Percentiles rank a stretch among this genome's conserved stretches.
Conservation (phyloP, 176 grass and related monocot species). For the Aegilops longissima region DNA sequence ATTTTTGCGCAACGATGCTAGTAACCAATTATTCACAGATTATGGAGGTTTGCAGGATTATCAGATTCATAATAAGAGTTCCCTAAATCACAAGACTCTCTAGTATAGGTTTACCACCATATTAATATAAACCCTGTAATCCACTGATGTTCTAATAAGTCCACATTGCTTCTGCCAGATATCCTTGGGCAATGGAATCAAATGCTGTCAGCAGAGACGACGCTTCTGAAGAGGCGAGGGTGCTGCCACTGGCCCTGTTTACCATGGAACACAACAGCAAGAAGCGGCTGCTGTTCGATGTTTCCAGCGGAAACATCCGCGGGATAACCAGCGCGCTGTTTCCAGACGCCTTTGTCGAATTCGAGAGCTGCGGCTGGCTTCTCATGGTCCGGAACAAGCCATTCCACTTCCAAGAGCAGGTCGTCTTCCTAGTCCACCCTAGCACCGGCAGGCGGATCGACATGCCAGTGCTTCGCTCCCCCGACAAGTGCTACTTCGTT, state of each 20-base stretch:
- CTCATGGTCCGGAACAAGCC: slow-evolving; percentile 13
- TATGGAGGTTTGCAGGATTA: background rate
- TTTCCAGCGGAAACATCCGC: background rate
- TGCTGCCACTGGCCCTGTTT: slow-evolving; percentile 1
- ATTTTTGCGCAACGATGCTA: background rate
- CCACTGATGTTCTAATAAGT: background rate
- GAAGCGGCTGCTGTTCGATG: slow-evolving; percentile 1
- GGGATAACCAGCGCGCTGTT: slow-evolving; percentile 4
- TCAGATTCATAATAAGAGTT: too few species aligned
- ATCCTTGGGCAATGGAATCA: background rate
- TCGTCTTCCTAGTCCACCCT: slow-evolving; percentile 14
- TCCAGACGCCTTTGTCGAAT: background rate
- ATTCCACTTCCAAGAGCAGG: background rate
- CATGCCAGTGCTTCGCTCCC: background rate
- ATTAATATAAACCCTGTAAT: too few species aligned
- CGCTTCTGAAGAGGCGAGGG: background rate
- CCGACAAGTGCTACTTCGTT: background rate
- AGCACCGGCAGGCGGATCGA: slow-evolving; percentile 15
- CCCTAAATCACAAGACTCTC: too few species aligned
- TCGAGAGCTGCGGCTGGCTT: slow-evolving; percentile 22
- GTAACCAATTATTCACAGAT: background rate
- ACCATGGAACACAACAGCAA: background rate
- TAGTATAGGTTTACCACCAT: background rate
- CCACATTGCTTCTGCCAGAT: background rate
- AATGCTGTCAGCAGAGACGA: background rate